phyloP scores from a whole-genome alignment of 371 early-diverging fungal genomes.

The Mucor ambiguus region DNA sequence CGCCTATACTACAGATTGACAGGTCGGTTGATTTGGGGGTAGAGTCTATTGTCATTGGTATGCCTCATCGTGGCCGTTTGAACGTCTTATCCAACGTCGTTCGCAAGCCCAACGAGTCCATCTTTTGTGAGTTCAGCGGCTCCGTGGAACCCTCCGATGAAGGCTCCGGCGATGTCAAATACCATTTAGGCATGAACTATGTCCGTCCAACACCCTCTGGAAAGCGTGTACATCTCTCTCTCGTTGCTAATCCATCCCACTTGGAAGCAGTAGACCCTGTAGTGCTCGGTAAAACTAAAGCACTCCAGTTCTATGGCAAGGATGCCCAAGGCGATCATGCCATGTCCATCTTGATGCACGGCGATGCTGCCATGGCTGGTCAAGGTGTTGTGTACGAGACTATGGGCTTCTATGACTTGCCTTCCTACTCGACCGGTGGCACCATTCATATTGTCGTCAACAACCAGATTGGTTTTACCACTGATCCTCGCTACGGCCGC shows the following conservation, averaged over 20 bases:
- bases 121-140: constrained; percentile 96
- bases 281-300: constrained; percentile 95
- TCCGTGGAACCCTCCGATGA: constrained; percentile 76
- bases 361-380: constrained; percentile 97
- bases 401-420: constrained; percentile 92
- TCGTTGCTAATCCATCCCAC: constrained; percentile 98
- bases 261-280: constrained; percentile 98
- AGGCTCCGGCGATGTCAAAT: constrained; percentile 98
- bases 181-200: constrained; percentile 97
- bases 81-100: constrained; percentile 98
- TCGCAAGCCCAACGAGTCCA: constrained; percentile 96
- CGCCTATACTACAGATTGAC: constrained; percentile 68
- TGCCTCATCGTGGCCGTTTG: constrained; percentile 98
- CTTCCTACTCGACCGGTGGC: constrained; percentile 94
- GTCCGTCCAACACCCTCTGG: constrained; percentile 94
- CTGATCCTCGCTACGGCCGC: constrained; percentile 93
- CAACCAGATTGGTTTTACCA: constrained; percentile 99
- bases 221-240: constrained; percentile 92
- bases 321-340: constrained; percentile 79
- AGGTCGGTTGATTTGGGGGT: constrained; percentile 91
- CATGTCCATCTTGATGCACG: constrained; percentile 94
- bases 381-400: constrained; percentile 98
- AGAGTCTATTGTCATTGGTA: constrained; percentile 94
- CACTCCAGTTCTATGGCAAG: constrained; percentile 89
- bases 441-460: constrained; percentile 97